Evolutionary conservation across 1,284 basidiomycete species (phyloP), one percentile per base, ranked within the genome.

Genomic region (Termitomyces sp.): DNA sequence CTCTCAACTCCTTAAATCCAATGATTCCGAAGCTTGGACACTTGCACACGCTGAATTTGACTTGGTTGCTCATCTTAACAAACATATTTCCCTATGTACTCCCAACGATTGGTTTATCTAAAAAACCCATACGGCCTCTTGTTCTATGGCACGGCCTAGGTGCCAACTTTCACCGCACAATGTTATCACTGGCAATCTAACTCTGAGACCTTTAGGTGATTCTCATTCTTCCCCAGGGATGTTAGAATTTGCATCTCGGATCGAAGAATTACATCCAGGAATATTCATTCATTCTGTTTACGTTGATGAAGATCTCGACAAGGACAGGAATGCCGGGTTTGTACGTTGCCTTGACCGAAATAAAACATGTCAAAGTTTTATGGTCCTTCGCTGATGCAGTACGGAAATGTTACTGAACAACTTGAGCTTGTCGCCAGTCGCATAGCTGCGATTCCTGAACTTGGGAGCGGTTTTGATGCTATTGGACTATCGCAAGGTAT

Each of bases 101-200:
- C 38, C 31, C 42, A 46, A 54, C 42, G 40, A 56, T 49, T 61
- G 63, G 31, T 12, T 50, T 54, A 7, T 49, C 56, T 21, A 34
- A 45, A 7, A 48, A 46, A 2, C 40, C 57, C 67, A n/a, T 67
- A 28, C 79, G 89, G 33, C 90, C 93, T 1, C 76, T 98, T 39
- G 95, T 97, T 34, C 75, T 98, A 56, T 98, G 95, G 96, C 96
- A 99, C 72, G 96, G 96, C 5, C 77, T 98, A 42, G 94, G 90
- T 73, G 39, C 10, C 68, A 67, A 33, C 21, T 21, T 33, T 45
- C 28, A 33, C n/a, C 38, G 19, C 15, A 17, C 21, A 26, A 17
- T 9, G 17, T 8, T 33, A 13, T 13, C 15, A 12, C 31, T 17
- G 7, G 24, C 21, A 12, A 21, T 42, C 39, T 5, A 50, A 21